Evolutionary conservation across 768 basidiomycete genomes (phyloP).

Genomic region (Dacryopinax primogenitus): DNA sequence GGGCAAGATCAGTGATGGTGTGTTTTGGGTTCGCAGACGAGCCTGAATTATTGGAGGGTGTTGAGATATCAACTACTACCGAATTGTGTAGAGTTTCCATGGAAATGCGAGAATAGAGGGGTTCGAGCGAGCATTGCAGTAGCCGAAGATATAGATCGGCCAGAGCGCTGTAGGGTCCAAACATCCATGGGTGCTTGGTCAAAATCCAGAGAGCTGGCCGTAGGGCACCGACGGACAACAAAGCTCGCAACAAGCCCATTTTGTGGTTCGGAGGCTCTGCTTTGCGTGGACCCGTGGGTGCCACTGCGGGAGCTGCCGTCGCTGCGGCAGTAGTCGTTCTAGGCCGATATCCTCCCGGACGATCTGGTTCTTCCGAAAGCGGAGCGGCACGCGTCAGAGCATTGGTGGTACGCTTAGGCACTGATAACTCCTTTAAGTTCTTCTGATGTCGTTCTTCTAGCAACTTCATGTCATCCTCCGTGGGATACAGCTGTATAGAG

Average conservation of each 20-base stretch:
- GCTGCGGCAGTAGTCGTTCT: constrained; percentile 16
- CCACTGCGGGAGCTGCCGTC: constrained; percentile 18
- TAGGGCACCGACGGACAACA: constrained; percentile 78
- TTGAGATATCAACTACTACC: not conserved
- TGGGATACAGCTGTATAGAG: constrained; percentile 48
- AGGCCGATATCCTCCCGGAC: constrained; percentile 28
- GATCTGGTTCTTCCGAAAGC: constrained; percentile 34
- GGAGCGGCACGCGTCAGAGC: constrained; percentile 78
- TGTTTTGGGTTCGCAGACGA: constrained; percentile 46
- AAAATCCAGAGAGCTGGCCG: constrained; percentile 66
- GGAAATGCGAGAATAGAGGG: constrained; percentile 39
- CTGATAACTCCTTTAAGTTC: constrained; percentile 47
- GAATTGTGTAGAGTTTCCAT: not conserved
- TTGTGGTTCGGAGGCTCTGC: constrained; percentile 53
- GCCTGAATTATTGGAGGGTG: not conserved
- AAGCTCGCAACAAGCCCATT: constrained; percentile 56
- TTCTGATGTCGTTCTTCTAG: constrained; percentile 52
- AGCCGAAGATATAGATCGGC: constrained; percentile 77
- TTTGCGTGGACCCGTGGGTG: constrained; percentile 19
- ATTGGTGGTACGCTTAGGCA: constrained; percentile 43
- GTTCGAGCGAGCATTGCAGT: constrained; percentile 52
- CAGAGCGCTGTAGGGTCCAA: constrained; percentile 66
- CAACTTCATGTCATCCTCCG: constrained; percentile 61
- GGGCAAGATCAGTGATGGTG: constrained; percentile 60
- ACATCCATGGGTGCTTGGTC: constrained; percentile 72